A percentile compares a stretch with the other conserved stretches of the same genome.
Evolutionary conservation across 805 yeast species (phyloP).

Genomic region (Saccharomycopsis sp.): DNA sequence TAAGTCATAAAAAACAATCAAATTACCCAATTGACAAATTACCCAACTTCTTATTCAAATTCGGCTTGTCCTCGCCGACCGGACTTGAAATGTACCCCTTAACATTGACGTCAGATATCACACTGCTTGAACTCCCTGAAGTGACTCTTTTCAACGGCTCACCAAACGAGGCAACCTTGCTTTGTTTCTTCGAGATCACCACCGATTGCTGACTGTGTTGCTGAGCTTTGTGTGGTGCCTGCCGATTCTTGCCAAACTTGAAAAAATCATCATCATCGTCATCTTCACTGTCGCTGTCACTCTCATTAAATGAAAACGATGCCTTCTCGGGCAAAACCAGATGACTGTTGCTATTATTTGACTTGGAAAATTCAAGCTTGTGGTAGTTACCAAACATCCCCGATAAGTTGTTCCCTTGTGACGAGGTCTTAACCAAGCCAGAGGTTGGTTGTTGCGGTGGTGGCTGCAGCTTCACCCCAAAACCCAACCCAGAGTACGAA

Average conservation of each 20-base stretch:
- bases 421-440: not conserved
- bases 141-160: not conserved
- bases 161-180: not conserved
- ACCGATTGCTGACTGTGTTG: not conserved
- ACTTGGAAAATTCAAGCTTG: not conserved
- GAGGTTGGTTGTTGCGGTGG: not conserved
- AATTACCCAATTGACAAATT: not conserved
- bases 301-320: slow-evolving; percentile 1
- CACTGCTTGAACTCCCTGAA: slow-evolving; percentile 1
- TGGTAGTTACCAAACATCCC: not conserved
- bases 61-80: slow-evolving; percentile 3
- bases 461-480: not conserved
- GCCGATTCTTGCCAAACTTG: slow-evolving; percentile 6
- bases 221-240: too few species aligned
- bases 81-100: slow-evolving; percentile 1
- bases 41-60: slow-evolving; percentile 3
- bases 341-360: not conserved
- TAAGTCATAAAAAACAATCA: not conserved
- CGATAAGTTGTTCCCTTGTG: not conserved
- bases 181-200: not conserved
- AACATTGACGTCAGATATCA: slow-evolving; percentile 3
- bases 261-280: slow-evolving; percentile 17
- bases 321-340: not conserved
- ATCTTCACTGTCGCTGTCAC: slow-evolving; percentile 5
- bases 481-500: slow-evolving; percentile 15